These are phyloP conservation scores for Saccharomycopsis babjevae DNA, from an alignment of 805 yeast species.

Conservation along the genomic window DNA sequence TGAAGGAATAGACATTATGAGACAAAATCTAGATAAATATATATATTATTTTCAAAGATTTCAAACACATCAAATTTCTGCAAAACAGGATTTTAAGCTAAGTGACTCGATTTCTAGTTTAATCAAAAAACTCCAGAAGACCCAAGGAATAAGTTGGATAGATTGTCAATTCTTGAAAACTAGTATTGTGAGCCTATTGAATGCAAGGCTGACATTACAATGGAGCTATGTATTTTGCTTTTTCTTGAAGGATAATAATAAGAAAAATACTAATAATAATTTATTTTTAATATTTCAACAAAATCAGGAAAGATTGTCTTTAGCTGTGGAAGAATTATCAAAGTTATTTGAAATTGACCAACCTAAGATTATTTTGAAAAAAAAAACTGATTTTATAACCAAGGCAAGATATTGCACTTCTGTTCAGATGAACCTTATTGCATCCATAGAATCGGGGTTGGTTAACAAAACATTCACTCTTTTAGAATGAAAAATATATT, in stretches of 20 bases:
- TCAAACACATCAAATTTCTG: constrained; percentile 65
- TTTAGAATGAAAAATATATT: not conserved
- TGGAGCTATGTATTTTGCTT: constrained; percentile 86
- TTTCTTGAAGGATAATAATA: constrained; percentile 34
- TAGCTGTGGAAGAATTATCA: constrained; percentile 61
- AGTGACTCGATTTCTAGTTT: constrained; percentile 52
- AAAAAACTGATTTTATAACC: constrained; percentile 30
- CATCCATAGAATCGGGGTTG: constrained; percentile 27
- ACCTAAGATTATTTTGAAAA: constrained; percentile 27
- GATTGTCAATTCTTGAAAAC: constrained; percentile 79
- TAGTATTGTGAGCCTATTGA: constrained; percentile 51
- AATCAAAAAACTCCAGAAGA: constrained; percentile 57
- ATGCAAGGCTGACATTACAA: constrained; percentile 67
- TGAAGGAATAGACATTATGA: constrained; percentile 24
- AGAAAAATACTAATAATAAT: constrained; percentile 29
- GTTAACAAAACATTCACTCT: not conserved
- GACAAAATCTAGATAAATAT: constrained; percentile 43
- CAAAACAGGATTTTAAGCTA: constrained; percentile 57
- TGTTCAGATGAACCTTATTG: constrained; percentile 29
- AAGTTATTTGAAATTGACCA: constrained; percentile 40
- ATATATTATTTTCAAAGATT: constrained; percentile 67
- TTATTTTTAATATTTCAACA: constrained; percentile 57
- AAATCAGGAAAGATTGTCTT: constrained; percentile 53
- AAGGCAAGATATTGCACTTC: constrained; percentile 27
- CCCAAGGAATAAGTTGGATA: constrained; percentile 64